phyloP scores from a whole-genome alignment of 805 yeast species.

The Wickerhamiella galacta region DNA sequence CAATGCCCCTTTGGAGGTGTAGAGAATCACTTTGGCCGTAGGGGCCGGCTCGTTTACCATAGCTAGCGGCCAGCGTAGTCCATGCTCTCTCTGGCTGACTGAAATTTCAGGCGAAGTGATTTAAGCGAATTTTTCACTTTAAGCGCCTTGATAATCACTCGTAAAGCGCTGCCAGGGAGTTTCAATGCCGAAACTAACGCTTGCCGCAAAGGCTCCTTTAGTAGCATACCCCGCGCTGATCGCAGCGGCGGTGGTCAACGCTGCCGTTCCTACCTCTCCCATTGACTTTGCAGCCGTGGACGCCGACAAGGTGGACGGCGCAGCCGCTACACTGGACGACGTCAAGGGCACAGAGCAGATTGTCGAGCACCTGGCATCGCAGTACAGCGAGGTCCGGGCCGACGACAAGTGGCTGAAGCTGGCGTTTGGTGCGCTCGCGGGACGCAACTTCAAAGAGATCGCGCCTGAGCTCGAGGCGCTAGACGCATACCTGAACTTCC shows the following conservation, averaged over 20 bases:
- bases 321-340: constrained; percentile 18
- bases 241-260: constrained; percentile 61
- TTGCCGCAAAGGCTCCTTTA: constrained; percentile 76
- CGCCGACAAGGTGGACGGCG: constrained; percentile 42
- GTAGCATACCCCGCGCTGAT: constrained; percentile 66
- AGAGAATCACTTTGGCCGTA: constrained; percentile 63
- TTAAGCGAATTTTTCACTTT: no score
- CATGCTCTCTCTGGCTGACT: no score
- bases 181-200: constrained; percentile 26
- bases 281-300: constrained; percentile 53
- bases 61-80: background rate
- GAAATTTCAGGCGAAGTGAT: no score
- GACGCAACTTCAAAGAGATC: constrained; percentile 79
- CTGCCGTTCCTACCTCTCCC: constrained; percentile 25
- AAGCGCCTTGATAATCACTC: no score
- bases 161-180: no score
- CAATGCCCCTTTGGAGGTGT: constrained; percentile 6
- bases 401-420: constrained; percentile 44
- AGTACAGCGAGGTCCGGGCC: constrained; percentile 30
- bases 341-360: constrained; percentile 31
- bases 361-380: constrained; percentile 22
- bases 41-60: constrained; percentile 33
- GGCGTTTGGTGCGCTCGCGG: constrained; percentile 49
- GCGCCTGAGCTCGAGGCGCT: constrained; percentile 61
- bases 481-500: constrained; percentile 69